Conservation (phyloP, 2,329 filamentous ascomycete genomes). For the Orbilia oligospora region DNA sequence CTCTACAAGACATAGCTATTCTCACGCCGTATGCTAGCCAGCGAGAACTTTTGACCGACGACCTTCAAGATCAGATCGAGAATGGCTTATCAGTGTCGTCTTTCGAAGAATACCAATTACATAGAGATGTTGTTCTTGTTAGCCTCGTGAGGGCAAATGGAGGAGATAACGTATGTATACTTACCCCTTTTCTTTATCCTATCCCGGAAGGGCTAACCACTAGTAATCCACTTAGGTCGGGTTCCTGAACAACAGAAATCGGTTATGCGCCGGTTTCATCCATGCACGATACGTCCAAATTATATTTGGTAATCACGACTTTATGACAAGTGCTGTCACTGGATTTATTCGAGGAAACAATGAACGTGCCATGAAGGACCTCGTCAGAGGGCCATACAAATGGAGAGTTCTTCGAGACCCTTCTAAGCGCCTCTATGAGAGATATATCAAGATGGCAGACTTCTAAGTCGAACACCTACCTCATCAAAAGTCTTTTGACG, state of each 20-base stretch:
- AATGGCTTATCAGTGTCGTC: background rate
- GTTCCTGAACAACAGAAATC: background rate
- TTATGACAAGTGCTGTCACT: background rate
- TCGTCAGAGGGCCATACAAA: background rate
- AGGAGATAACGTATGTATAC: background rate
- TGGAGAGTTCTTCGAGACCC: background rate
- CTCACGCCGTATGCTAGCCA: background rate
- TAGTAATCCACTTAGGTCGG: background rate
- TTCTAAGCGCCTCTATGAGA: background rate
- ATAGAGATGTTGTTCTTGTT: background rate
- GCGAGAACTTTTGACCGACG: background rate
- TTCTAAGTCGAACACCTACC: background rate
- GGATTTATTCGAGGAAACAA: background rate
- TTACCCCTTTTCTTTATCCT: background rate
- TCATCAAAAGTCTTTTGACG: background rate
- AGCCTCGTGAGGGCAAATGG: constrained; percentile 3
- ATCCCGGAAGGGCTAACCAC: background rate
- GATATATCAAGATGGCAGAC: background rate
- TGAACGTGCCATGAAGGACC: background rate
- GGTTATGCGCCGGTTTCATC: background rate
- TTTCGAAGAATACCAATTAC: constrained; percentile 1
- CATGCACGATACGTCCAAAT: background rate
- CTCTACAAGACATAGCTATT: background rate
- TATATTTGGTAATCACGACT: background rate
- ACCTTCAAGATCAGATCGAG: background rate